A percentile compares a stretch with the other conserved stretches of the same genome.
These are phyloP conservation scores for Beta macrorhiza DNA, from an alignment of 179 eudicot genomes.

Conservation along the genomic window DNA sequence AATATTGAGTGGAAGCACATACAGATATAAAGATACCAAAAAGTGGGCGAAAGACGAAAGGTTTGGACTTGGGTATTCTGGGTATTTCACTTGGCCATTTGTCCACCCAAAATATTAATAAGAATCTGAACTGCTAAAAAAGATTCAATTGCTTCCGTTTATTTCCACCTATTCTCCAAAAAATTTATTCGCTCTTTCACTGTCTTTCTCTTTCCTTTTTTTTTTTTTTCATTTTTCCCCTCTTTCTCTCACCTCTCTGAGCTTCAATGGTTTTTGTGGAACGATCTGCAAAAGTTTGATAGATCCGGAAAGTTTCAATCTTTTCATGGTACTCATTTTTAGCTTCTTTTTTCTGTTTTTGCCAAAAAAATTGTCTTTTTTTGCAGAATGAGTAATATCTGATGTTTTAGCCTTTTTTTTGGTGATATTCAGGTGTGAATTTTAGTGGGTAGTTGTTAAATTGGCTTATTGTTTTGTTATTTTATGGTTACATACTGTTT, in stretches of 20 bases:
- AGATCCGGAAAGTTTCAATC: slow-evolving; percentile 30
- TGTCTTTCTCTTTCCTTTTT: slow-evolving; percentile 7
- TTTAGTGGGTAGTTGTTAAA: not conserved
- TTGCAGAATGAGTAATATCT: not conserved
- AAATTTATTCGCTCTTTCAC: slow-evolving; percentile 1
- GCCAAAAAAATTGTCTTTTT: too few species aligned
- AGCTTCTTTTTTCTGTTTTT: not conserved
- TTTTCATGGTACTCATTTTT: slow-evolving; percentile 24
- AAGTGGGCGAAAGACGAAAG: too few species aligned
- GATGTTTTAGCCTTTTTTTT: too few species aligned
- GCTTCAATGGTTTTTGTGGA: slow-evolving; percentile 13
- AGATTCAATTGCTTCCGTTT: slow-evolving; percentile 20
- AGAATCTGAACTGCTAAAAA: slow-evolving; percentile 22
- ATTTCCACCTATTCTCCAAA: slow-evolving; percentile 17
- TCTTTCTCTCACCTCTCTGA: not conserved
- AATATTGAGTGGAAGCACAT: too few species aligned
- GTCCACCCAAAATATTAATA: slow-evolving; percentile 19
- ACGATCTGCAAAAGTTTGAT: slow-evolving; percentile 16
- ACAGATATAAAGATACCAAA: too few species aligned
- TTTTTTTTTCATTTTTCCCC: not conserved
- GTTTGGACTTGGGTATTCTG: slow-evolving; percentile 8
- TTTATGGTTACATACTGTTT: not conserved
- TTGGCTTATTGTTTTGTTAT: not conserved
- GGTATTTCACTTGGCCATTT: not conserved
- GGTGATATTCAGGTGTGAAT: too few species aligned